A percentile compares a stretch with the other conserved stretches of the same genome.
Evolutionary conservation across 2,329 filamentous ascomycete genomes (phyloP).

Genomic region (Leptodontidium sp.): DNA sequence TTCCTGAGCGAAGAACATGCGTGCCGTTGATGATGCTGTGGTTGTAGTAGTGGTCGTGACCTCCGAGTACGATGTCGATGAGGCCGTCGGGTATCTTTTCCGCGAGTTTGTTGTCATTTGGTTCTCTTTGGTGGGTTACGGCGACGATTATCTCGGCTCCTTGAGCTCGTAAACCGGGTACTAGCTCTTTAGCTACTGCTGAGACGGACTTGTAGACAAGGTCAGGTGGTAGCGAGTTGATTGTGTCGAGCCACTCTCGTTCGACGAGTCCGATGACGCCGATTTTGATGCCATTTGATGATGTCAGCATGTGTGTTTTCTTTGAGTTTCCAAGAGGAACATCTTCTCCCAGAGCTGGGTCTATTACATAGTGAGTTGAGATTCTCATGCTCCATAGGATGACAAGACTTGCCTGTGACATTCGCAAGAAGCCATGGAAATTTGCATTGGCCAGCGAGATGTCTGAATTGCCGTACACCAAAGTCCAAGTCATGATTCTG

Average conservation of each 20-base stretch:
- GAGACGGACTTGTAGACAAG: constrained; percentile 31
- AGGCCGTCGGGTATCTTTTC: constrained; percentile 30
- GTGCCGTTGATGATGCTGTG: constrained; percentile 30
- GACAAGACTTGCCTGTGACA: constrained; percentile 16
- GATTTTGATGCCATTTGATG: constrained; percentile 32
- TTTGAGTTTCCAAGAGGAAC: constrained; percentile 27
- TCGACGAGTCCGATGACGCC: constrained; percentile 33
- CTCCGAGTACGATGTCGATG: constrained; percentile 31
- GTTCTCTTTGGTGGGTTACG: constrained; percentile 31
- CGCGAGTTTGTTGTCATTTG: constrained; percentile 32
- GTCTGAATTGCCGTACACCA: constrained; percentile 30
- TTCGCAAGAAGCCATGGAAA: constrained; percentile 33
- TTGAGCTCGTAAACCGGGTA: constrained; percentile 30
- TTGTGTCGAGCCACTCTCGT: constrained; percentile 33
- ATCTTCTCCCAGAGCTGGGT: constrained; percentile 29
- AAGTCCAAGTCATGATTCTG: constrained; percentile 33
- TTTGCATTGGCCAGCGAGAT: constrained; percentile 27
- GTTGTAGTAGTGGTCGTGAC: constrained; percentile 31
- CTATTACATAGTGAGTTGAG: constrained; percentile 12
- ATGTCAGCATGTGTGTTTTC: constrained; percentile 30
- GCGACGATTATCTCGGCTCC: constrained; percentile 29
- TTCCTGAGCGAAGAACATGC: constrained; percentile 30
- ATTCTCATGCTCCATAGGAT: neutral
- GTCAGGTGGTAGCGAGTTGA: constrained; percentile 30
- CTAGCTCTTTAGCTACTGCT: constrained; percentile 29